Evolutionary conservation across 1,284 basidiomycete species (phyloP), one percentile per base, ranked within the genome.

Genomic region (Ustilago crameri): DNA sequence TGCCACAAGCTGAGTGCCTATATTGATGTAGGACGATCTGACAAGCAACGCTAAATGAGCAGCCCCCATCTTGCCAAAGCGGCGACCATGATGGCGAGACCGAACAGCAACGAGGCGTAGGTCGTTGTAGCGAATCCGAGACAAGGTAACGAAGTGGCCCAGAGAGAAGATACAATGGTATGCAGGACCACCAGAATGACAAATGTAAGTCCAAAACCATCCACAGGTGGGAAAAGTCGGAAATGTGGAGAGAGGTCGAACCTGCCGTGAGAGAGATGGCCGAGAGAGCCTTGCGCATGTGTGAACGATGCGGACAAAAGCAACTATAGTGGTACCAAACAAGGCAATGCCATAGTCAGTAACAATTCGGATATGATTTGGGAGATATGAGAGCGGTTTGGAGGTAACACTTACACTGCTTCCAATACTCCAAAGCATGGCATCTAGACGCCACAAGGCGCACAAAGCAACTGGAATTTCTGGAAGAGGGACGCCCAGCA

Each of bases 361-460:
- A 23, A 10, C 22, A 42, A 23, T 14, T 40, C 18, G 15, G 32
- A 8, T 34, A 8, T 15, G 15, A 34, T 34, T 15, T 34, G n/a
- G n/a, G n/a, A n/a, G n/a, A n/a, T n/a, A n/a, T n/a, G n/a, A n/a
- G n/a, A n/a, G n/a, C n/a, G n/a, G n/a, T n/a, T n/a, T n/a, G n/a
- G n/a, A n/a, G n/a, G n/a, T 9, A 17, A n/a, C n/a, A 64, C 61
- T 57, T 51, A 64, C 61, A 38, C 63, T 70, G 34, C 68, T 72
- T 12, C 75, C 79, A 8, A 81, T 24, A 41, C 78, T 76, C 79
- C 79, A 81, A 23, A 81, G 61, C 44, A 78, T 72, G 14, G 75
- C 75, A 43, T 81, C 79, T 32, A 81, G 56, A 10, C 78, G 62
- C 79, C 79, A 81, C 18, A 81, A 56, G 9, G 75, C 60, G 37